Conservation (phyloP, 176 grass and related monocot species). For the Triticum dicoccoides region DNA sequence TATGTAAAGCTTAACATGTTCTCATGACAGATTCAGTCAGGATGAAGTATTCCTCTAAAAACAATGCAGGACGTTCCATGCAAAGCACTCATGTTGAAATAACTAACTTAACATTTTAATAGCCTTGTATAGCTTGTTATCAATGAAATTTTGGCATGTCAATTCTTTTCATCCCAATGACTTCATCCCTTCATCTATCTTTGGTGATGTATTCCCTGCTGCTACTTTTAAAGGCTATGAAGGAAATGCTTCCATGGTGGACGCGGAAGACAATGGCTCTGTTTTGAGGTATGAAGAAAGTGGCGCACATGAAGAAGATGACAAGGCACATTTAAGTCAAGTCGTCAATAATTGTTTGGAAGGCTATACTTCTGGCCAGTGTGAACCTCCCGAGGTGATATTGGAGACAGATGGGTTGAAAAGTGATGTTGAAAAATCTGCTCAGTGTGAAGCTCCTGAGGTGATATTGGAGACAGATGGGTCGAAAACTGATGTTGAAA, state of each 20-base stretch:
- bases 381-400: conserved; percentile 10
- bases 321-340: not conserved
- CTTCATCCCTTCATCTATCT: conserved; percentile 5
- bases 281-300: conserved; percentile 15
- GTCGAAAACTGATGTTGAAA: not conserved
- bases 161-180: not conserved
- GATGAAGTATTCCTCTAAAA: not conserved
- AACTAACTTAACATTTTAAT: not conserved
- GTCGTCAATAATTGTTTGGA: not conserved
- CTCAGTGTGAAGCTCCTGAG: not conserved
- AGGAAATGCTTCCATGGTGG: conserved; percentile 18
- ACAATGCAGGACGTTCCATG: not conserved
- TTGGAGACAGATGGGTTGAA: conserved; percentile 25
- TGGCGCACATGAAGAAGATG: conserved; percentile 19
- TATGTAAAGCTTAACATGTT: not conserved
- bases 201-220: conserved; percentile 30
- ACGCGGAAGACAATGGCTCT: not conserved
- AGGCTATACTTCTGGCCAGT: conserved; percentile 18
- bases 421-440: not conserved
- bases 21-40: not conserved
- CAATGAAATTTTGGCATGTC: not conserved
- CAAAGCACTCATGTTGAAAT: not conserved
- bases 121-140: not conserved
- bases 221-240: conserved; percentile 11
- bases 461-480: conserved; percentile 26